Conservation (phyloP, 2,329 filamentous ascomycete genomes). For the Aspergillus piperis region DNA sequence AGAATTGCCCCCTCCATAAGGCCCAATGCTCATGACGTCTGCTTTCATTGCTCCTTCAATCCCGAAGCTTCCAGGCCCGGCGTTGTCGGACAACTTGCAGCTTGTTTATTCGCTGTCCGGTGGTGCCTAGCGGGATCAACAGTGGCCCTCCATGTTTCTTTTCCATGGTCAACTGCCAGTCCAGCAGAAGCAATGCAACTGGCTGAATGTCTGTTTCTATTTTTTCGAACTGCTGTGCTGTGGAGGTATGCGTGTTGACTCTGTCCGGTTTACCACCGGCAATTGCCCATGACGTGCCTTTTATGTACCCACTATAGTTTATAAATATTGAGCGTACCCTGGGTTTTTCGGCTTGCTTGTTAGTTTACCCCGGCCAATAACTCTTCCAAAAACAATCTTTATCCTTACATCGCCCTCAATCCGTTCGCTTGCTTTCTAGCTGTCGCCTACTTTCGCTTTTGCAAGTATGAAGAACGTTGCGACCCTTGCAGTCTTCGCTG, state of each 20-base stretch:
- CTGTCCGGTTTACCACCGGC: constrained; percentile 12
- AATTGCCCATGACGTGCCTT: constrained; percentile 15
- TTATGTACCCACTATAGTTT: constrained; percentile 19
- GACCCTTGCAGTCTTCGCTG: constrained; percentile 41
- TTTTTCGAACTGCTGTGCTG: constrained; percentile 13
- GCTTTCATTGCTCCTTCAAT: constrained; percentile 9
- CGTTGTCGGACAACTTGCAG: constrained; percentile 17
- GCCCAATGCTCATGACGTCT: constrained; percentile 24
- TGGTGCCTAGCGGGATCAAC: constrained; percentile 12
- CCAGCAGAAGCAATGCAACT: constrained; percentile 13
- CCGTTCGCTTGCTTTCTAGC: constrained; percentile 16
- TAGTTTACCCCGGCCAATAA: not conserved
- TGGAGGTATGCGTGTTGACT: constrained; percentile 12
- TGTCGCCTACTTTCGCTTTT: constrained; percentile 13
- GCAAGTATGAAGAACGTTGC: constrained; percentile 42
- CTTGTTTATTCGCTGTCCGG: constrained; percentile 15
- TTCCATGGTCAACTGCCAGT: constrained; percentile 19
- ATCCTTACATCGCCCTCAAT: not conserved
- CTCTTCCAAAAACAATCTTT: constrained; percentile 10
- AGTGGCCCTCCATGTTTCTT: constrained; percentile 9
- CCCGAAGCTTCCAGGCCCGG: constrained; percentile 19
- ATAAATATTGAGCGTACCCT: constrained; percentile 24
- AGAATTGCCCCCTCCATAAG: constrained; percentile 14
- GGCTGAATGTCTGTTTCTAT: constrained; percentile 22
- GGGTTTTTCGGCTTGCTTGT: not conserved